Base-by-base conservation (phyloP, 2,329 filamentous ascomycete species). In the Fusarium brevicatenulatum region DNA sequence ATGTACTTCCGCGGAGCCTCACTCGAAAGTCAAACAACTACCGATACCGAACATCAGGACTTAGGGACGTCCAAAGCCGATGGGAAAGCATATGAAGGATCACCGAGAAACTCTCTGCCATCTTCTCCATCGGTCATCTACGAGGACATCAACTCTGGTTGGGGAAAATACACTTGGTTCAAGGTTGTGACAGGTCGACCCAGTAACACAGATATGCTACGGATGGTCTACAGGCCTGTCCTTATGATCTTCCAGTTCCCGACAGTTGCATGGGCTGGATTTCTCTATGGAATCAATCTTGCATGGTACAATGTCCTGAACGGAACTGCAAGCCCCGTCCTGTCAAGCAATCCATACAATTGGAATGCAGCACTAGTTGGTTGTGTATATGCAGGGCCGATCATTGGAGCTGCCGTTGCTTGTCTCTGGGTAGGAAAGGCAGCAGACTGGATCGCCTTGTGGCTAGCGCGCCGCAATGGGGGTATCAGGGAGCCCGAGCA, bases 251-350 rank as follows among this genome's bases (percentile, higher is more conserved):
- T 63, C 8, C 37, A 40, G 11, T 42, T 63, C 2, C 61, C 61
- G 7, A 60, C 43, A 1, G 44, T 63, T 3, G 36, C 54, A 3
- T 63, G 54, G 61, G 54, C 61, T 23, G 61, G 54, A 1, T 60
- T 63, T 10, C 44, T 63, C 4, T 63, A 63, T 5, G 54, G 54
- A 0, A 63, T 59, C 9, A 63, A 63, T 10, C 54, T 63, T 15
- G 60, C 60, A 2, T 63, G 54, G 60, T 63, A 63, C 19, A 63
- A 59, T 15, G 43, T 63, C 6, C 12, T 63, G 4, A 63, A 63
- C 18, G 54, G 60, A 5, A 63, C 60, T 2, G 43, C 42, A 0
- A 59, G 53, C 2, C 54, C 60, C 6, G 54, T 63, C 1, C n/a
- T 63, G 1, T 59, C 53, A 30, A 49, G 60, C 9, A 36, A 49